Base-by-base conservation (phyloP, 2,329 filamentous ascomycete species). In the Purpureocillium takamizusanense region DNA sequence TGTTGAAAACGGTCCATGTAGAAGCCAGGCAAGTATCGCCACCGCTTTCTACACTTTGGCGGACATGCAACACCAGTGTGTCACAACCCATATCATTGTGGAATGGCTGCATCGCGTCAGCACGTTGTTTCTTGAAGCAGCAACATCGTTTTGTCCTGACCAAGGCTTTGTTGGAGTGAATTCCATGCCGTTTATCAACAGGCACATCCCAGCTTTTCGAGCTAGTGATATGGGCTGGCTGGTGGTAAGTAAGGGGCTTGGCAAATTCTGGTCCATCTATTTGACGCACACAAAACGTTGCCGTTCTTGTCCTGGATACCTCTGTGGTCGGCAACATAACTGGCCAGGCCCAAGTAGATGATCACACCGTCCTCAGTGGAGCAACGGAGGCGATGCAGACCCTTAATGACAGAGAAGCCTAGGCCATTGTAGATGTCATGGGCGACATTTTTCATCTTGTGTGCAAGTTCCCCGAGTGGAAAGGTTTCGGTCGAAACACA, bases 341-440 rank as follows among this genome's bases (percentile, higher is more conserved):
- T 69, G 1, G 75, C 65, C 10, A 81, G 54, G 1, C 72, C 77
- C 4, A 78, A 62, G 46, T 74, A 79, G 32, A 78, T 59, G 5
- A 68, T 61, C 13, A 73, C 54, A 38, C 72, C 73, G 37, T 81
- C 74, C 43, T 76, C 69, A 17, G 63, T 57, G 3, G 66, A 64
- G 51, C 74, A 72, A 2, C 52, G 57, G 3, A 56, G 48, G 1
- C 68, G 60, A 12, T 69, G 62, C 1, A 81, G 56, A 3, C 77
- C 77, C 5, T 67, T 65, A 30, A 82, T 51, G 8, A 80, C 62
- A 35, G 65, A 66, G 45, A 81, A 67, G 1, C 76, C 77, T 7
- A 46, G 50, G 4, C 66, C 66, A 8, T 53, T 43, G 39, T 72
- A 62, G 18, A 73, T 40, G 16, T 55, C 50, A 10, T 49, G 36